Conservation (phyloP, 768 basidiomycete species). For the Russula compacta region DNA sequence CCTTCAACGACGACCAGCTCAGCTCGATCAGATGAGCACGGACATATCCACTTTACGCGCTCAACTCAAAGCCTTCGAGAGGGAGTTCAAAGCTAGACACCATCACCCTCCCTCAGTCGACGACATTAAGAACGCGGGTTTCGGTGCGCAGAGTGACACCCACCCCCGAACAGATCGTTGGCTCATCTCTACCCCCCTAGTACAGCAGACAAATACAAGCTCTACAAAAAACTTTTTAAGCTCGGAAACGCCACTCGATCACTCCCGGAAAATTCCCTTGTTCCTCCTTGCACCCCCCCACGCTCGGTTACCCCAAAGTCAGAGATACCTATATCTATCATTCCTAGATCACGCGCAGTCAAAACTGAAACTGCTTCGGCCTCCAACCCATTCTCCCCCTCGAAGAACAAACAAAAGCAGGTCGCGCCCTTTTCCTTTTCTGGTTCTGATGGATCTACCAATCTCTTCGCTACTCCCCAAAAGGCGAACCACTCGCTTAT, state of each 20-base stretch:
- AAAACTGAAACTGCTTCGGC: slow-evolving; percentile 43
- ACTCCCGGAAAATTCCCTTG: slow-evolving; percentile 30
- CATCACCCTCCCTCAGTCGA: slow-evolving; percentile 54
- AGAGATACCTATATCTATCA: slow-evolving; percentile 30
- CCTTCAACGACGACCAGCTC: neutral
- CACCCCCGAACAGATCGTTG: slow-evolving; percentile 4
- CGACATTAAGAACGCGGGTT: slow-evolving; percentile 56
- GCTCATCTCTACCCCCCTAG: slow-evolving; percentile 18
- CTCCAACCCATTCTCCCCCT: slow-evolving; percentile 75
- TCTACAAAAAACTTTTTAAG: slow-evolving; percentile 70
- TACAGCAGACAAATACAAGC: slow-evolving; percentile 69
- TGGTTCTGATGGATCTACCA: slow-evolving; percentile 37
- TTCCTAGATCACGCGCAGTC: slow-evolving; percentile 43
- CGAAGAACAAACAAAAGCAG: slow-evolving; percentile 46
- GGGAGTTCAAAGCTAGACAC: slow-evolving; percentile 47
- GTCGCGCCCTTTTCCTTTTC: slow-evolving; percentile 2
- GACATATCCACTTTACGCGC: slow-evolving; percentile 41
- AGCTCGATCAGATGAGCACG: slow-evolving; percentile 23
- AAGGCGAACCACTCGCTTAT: slow-evolving; percentile 24
- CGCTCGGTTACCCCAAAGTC: slow-evolving; percentile 24
- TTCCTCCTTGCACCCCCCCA: slow-evolving; percentile 29
- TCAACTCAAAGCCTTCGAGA: slow-evolving; percentile 75
- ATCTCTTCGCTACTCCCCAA: slow-evolving; percentile 30
- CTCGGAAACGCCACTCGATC: slow-evolving; percentile 28
- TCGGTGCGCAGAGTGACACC: slow-evolving; percentile 41